phyloP scores from a whole-genome alignment of 2,329 filamentous ascomycete genomes.

The Fusarium hostae region DNA sequence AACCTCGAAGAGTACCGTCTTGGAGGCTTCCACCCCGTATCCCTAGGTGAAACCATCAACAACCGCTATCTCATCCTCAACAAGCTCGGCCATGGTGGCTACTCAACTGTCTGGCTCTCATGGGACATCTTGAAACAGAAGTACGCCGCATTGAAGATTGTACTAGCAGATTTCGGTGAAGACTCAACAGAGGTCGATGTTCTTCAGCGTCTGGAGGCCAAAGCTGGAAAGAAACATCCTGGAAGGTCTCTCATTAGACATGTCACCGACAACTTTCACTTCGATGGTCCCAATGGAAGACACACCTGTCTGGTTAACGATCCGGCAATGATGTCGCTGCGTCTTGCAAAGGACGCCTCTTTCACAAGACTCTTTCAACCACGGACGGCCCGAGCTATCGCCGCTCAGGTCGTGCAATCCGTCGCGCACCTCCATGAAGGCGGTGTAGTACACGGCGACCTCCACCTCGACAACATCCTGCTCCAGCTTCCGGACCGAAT shows the following conservation, averaged over 20 bases:
- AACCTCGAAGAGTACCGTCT: conserved; percentile 37
- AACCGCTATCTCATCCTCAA: conserved; percentile 39
- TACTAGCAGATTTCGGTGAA: conserved; percentile 38
- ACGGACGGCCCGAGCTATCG: conserved; percentile 35
- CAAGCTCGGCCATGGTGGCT: conserved; percentile 41
- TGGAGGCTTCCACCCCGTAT: conserved; percentile 37
- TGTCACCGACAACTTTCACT: conserved; percentile 35
- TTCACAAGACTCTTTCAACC: conserved; percentile 33
- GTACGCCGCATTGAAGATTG: conserved; percentile 38
- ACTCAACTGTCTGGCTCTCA: conserved; percentile 43
- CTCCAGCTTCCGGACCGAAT: conserved; percentile 35
- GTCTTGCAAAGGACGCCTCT: conserved; percentile 35
- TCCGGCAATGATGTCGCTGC: conserved; percentile 39
- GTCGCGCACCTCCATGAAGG: conserved; percentile 36
- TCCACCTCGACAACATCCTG: conserved; percentile 39
- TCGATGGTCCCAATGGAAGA: conserved; percentile 37
- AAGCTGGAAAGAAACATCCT: conserved; percentile 23
- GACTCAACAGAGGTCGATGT: conserved; percentile 35
- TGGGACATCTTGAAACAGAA: conserved; percentile 38
- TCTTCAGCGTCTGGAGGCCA: conserved; percentile 26
- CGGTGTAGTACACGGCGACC: conserved; percentile 39
- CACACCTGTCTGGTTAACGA: conserved; percentile 40
- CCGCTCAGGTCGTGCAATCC: conserved; percentile 34
- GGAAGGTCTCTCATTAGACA: conserved; percentile 33
- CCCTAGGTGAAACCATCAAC: conserved; percentile 39